phyloP scores from a whole-genome alignment of 192 early-diverging fungal genomes.

The Coemansia sp. region DNA sequence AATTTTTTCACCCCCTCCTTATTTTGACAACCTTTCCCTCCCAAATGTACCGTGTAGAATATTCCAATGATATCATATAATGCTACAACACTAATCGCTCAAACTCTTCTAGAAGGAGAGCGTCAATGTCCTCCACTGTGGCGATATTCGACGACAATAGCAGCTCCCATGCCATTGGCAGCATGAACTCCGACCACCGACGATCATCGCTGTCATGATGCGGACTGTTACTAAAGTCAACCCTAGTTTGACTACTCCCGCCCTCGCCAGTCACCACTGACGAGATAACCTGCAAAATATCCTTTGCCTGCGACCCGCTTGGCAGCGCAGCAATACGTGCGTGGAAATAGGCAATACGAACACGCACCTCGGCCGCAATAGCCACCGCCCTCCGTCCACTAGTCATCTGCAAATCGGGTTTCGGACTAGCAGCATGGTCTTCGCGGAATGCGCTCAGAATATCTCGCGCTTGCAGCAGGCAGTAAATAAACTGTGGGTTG shows the following conservation, averaged over 20 bases:
- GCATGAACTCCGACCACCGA: slow-evolving; percentile 42
- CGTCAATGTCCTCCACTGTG: slow-evolving; percentile 19
- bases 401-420: neutral
- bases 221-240: slow-evolving; percentile 1
- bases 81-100: slow-evolving; percentile 35
- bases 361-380: slow-evolving; percentile 36
- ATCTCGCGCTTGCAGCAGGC: slow-evolving; percentile 44
- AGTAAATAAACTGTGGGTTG: slow-evolving; percentile 54
- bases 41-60: slow-evolving; percentile 16
- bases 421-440: neutral
- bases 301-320: slow-evolving; percentile 30
- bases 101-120: slow-evolving; percentile 36
- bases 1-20: neutral
- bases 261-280: slow-evolving; percentile 23
- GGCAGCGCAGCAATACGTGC: slow-evolving; percentile 40
- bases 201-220: slow-evolving; percentile 1
- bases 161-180: slow-evolving; percentile 55
- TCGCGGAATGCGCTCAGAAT: slow-evolving; percentile 31
- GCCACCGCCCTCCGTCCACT: slow-evolving; percentile 7
- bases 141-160: slow-evolving; percentile 27
- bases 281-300: slow-evolving; percentile 35
- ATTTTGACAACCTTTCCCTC: neutral
- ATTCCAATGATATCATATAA: neutral
- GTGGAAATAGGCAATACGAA: slow-evolving; percentile 54
- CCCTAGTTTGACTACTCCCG: slow-evolving; percentile 6